These are phyloP conservation scores for Colletotrichum costaricense DNA, from an alignment of 2,329 filamentous ascomycete species.

Conservation along the genomic window DNA sequence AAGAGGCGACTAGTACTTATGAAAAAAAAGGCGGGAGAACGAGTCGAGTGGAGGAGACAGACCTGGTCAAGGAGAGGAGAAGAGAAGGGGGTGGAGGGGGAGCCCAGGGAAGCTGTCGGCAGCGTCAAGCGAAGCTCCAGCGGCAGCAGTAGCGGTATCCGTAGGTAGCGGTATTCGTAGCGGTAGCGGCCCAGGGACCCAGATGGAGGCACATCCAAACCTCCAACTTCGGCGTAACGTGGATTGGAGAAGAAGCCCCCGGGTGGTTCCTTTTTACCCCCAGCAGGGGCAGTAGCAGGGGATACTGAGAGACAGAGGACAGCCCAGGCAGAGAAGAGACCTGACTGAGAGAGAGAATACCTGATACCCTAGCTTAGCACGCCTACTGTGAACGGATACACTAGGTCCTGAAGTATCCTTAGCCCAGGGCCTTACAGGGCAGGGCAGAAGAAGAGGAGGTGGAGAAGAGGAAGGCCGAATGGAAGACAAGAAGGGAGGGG, in stretches of 20 bases:
- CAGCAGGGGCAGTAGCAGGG: background rate
- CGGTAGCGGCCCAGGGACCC: background rate
- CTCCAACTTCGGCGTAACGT: background rate
- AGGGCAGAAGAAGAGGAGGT: background rate
- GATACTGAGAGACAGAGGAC: background rate
- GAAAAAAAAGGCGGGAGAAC: background rate
- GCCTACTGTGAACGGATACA: no score
- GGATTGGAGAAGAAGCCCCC: background rate
- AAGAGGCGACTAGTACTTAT: conserved; percentile 24
- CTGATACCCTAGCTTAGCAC: no score
- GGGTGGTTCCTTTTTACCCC: background rate
- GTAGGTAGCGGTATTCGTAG: background rate
- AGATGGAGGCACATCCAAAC: background rate
- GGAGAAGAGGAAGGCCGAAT: background rate
- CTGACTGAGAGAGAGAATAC: background rate
- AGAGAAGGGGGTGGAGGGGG: conserved; percentile 4
- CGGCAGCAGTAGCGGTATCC: background rate
- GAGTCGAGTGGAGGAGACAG: conserved; percentile 3
- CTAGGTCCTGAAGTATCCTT: background rate
- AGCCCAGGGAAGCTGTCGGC: conserved; percentile 17
- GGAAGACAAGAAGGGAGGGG: background rate
- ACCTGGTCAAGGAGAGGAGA: conserved; percentile 30
- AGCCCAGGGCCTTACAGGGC: background rate
- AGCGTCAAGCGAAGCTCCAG: conserved; percentile 20
- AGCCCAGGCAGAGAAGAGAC: background rate